Base-by-base conservation (phyloP, 768 basidiomycete species). In the Cystofilobasidium bisporidii region DNA sequence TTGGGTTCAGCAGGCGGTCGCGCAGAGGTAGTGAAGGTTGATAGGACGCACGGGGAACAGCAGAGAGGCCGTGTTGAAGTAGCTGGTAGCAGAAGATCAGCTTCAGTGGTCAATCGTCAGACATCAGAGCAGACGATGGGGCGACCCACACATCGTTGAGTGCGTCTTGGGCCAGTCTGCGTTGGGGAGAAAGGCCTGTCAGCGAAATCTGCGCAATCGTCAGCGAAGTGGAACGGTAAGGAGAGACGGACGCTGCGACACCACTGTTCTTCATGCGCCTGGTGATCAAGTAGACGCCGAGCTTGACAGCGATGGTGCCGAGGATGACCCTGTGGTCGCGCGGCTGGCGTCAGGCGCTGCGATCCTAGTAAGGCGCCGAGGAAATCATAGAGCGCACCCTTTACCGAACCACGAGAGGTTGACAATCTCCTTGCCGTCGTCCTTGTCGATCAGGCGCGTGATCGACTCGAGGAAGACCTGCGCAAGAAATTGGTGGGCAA, bases 391-490 rank as follows among this genome's bases (percentile, higher is more conserved):
- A 17, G 45, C 64, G 53, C 45, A 61, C 66, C 32, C 57, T 38
- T 63, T 68, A 3, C 55, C 67, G 28, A 68, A 68, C 17, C 55
- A 50, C 2, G 55, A 47, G 8, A 68, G 43, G 24, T 45, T 15
- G 3, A 61, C 61, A 20, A 59, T 30, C 24, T 68, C 61, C 9
- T 26, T 61, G 20, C 40, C 2, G 3, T 47, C 41, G 3, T 63
- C 55, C 22, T 68, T 62, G 28, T 55, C 17, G 43, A 48, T n/a
- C 1, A 68, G 53, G 18, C 62, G 38, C 33, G 53, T 48, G 15
- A 68, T 41, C 6, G 67, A 63, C 55, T 68, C 67, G 30, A 68
- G 26, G n/a, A 68, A 63, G 0, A 68, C 62, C 55, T 68, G 67
- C 11, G 40, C 43, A 43, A 28, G 20, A 40, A 26, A 28, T n/a